Evolutionary conservation across 108 stramenopile species (phyloP), one percentile per base, ranked within the genome.

Genomic region (Chaetoceros tenuissimus): DNA sequence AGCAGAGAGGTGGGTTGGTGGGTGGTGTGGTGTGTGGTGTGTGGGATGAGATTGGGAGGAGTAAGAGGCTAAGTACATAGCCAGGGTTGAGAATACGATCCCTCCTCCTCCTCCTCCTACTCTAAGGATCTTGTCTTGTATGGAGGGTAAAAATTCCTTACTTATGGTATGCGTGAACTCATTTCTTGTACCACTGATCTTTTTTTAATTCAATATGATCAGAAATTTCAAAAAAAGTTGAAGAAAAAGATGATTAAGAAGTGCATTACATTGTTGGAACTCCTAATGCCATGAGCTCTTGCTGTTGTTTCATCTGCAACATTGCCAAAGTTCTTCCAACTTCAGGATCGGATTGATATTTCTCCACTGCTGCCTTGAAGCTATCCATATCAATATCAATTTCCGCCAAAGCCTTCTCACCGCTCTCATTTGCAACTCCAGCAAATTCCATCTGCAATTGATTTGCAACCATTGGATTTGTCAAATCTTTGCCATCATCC

Each of bases 231-330:
- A 52, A n/a, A 45, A 45, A 20, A 52, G 51, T 52, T 43, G 22
- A 52, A 18, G 49, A 45, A 43, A 34, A 52, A 43, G 19, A 52
- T 2, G 3, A 52, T 21, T 51, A 46, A 52, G n/a, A n/a, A n/a
- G n/a, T n/a, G n/a, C n/a, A n/a, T 40, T 40, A 40, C 34, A 40
- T 40, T 40, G 34, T 40, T 5, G 34, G 34, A 5, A 40, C 34
- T 10, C 90, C 90, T 46, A 87, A 64, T 13, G 72, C 60, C 71
- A 82, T 76, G 30, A 92, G 55, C 40, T 84, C 87, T 51, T 89
- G 85, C 64, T 93, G 91, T 62, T 93, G 91, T 61, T 89, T 85
- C 77, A 93, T 79, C 57, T 93, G 91, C 44, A 93, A 53, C 87
- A 87, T 89, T 8, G 69, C 77, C 48, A 93, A 51, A 10, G 84